Conservation (phyloP, 2,329 filamentous ascomycete species). For the Emmonsia crescens region DNA sequence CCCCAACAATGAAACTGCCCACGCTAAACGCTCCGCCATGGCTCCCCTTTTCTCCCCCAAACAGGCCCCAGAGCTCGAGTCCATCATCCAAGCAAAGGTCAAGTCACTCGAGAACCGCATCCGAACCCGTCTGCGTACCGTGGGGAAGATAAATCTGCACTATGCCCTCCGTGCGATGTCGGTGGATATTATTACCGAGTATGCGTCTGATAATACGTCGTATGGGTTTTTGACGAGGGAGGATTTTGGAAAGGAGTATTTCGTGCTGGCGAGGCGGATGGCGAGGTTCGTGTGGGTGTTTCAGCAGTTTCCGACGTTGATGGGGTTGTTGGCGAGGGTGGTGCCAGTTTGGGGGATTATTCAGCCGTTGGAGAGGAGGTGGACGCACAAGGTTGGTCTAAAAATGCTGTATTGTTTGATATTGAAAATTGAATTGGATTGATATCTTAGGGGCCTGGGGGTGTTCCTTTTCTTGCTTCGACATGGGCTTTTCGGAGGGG, state of each 20-base stretch:
- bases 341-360: conserved; percentile 15
- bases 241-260: conserved; percentile 15
- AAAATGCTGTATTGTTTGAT: conserved; percentile 14
- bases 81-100: conserved; percentile 17
- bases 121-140: conserved; percentile 11
- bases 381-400: conserved; percentile 13
- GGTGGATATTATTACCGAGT: conserved; percentile 22
- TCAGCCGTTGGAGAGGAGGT: conserved; percentile 5
- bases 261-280: conserved; percentile 14
- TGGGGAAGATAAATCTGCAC: conserved; percentile 15
- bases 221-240: conserved; percentile 15
- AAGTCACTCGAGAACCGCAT: conserved; percentile 17
- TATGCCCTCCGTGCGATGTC: conserved; percentile 19
- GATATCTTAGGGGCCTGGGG: too few relatives aligned
- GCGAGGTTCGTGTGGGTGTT: conserved; percentile 17
- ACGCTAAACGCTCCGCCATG: conserved; percentile 20
- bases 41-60: conserved; percentile 23
- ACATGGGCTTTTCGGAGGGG: conserved; percentile 10
- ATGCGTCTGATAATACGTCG: conserved; percentile 17
- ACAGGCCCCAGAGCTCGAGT: conserved; percentile 17
- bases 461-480: conserved; percentile 5
- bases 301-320: conserved; percentile 14
- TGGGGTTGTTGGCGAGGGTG: conserved; percentile 11
- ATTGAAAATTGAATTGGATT: background rate
- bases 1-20: conserved; percentile 18